Evolutionary conservation across 116 monocot species (phyloP), one percentile per base, ranked within the genome.

Genomic region (Posidonia oceanica): DNA sequence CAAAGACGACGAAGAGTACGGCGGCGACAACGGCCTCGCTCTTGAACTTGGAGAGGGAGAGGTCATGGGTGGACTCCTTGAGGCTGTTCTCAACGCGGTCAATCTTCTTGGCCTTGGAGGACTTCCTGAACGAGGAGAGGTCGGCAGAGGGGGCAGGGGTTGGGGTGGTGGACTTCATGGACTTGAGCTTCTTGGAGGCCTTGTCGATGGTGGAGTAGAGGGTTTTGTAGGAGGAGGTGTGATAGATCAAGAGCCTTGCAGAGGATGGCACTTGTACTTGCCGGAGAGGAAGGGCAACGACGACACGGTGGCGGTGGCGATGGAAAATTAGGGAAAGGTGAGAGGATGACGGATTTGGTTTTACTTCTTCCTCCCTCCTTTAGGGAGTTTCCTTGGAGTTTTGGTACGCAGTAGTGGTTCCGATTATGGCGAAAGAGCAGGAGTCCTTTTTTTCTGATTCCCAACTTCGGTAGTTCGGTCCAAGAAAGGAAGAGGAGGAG

Each of bases 231-330:
- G 83, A 80, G 71, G 89, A 56, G 48, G 97, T 92, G 63, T 93
- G 89, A 74, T 92, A 98, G 89, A 98, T 92, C 63, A 98, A 84
- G 67, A 92, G 64, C 56, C 72, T 98, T 93, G 84, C 93, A 98
- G 64, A 98, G 85, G 60, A 85, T 39, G 39, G 93, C 97, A 22
- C 63, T 55, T 77, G 82, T 98, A 98, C 63, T 77, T 72, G 3
- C 57, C 59, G 15, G 83, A 41, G 63, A 68, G 48, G 39, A 63
- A 17, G 23, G 59, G 14, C 22, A 69, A 52, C 38, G 59, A 40
- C 29, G 59, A 29, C 73, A 67, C 67, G 16, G 59, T 16, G 59
- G 65, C 3, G 40, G 29, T 29, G 29, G 29, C 1, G 1, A 1
- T 20, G 56, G 15, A 1, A 14, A 39, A 17, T 44, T 18, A 12